phyloP scores from a whole-genome alignment of 2,329 filamentous ascomycete genomes.

The Ascochyta rabiei region DNA sequence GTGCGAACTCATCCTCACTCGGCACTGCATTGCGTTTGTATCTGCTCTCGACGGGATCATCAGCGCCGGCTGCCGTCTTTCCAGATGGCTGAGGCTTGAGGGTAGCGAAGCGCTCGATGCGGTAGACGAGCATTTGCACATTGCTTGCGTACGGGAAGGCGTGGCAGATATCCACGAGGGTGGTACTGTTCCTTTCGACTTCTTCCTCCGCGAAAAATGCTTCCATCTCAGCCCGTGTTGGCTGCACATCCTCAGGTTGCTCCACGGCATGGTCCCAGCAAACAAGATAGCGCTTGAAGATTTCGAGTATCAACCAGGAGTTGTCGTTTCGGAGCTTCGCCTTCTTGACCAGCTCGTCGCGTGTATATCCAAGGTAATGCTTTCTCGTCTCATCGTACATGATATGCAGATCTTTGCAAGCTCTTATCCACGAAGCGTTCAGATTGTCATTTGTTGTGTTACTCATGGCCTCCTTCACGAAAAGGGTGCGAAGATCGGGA shows the following conservation, averaged over 20 bases:
- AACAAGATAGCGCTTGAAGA: slow-evolving; percentile 4
- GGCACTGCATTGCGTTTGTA: background rate
- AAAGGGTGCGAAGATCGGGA: slow-evolving; percentile 1
- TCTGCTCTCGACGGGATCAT: background rate
- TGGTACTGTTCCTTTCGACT: background rate
- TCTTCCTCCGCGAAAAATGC: background rate
- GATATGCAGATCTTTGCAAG: background rate
- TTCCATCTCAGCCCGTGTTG: background rate
- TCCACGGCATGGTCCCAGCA: background rate
- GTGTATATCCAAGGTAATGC: background rate
- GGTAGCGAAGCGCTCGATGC: slow-evolving; percentile 2
- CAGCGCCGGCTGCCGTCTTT: background rate
- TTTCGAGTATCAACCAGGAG: background rate
- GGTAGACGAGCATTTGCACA: slow-evolving; percentile 3
- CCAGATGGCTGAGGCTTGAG: background rate
- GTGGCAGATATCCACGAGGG: slow-evolving; percentile 7
- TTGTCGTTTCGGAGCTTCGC: background rate
- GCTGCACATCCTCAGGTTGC: background rate
- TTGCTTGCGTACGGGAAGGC: slow-evolving; percentile 1
- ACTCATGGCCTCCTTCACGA: background rate
- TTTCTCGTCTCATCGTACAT: background rate
- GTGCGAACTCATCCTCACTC: background rate
- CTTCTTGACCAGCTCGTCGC: background rate
- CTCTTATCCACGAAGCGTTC: background rate
- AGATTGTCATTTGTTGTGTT: background rate